phyloP scores from a whole-genome alignment of 148 eudicot species.

The Heliamphora exappendiculata region DNA sequence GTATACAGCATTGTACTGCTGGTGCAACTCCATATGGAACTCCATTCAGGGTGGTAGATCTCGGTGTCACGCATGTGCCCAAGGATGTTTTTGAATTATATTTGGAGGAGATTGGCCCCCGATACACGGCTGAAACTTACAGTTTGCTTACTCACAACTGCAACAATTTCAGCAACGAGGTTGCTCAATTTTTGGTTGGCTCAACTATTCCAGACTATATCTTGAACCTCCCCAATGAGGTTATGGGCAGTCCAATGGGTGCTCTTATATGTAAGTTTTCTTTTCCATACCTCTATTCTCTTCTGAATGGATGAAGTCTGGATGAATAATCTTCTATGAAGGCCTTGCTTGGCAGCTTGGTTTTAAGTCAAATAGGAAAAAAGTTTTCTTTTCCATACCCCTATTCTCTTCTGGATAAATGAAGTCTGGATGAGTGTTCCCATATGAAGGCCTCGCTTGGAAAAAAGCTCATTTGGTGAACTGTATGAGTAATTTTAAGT shows the following conservation, averaged over 20 bases:
- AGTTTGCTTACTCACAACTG: constrained; percentile 84
- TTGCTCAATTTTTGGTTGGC: constrained; percentile 89
- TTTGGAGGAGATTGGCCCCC: constrained; percentile 82
- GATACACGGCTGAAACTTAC: constrained; percentile 89
- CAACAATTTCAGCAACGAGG: constrained; percentile 95
- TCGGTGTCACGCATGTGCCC: constrained; percentile 87
- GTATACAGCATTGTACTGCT: constrained; percentile 66
- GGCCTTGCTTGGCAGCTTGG: no score
- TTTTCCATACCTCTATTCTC: not conserved
- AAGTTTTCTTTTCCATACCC: constrained; percentile 27
- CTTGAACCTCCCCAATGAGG: constrained; percentile 87
- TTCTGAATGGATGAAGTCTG: not conserved
- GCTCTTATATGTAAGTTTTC: constrained; percentile 66
- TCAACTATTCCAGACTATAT: constrained; percentile 75
- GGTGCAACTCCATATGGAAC: constrained; percentile 82
- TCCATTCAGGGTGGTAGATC: constrained; percentile 70
- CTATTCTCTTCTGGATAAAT: not conserved
- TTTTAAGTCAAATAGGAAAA: no score
- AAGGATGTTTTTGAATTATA: constrained; percentile 81
- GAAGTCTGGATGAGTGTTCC: not conserved
- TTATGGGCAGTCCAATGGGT: constrained; percentile 89
- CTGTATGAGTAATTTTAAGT: no score
- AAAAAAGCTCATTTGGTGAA: no score
- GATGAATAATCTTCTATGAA: not conserved
- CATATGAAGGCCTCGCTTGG: not conserved